Percentiles rank a stretch among this genome's conserved stretches.
Conservation (phyloP, 2,329 filamentous ascomycete genomes). For the Geosmithia flava region DNA sequence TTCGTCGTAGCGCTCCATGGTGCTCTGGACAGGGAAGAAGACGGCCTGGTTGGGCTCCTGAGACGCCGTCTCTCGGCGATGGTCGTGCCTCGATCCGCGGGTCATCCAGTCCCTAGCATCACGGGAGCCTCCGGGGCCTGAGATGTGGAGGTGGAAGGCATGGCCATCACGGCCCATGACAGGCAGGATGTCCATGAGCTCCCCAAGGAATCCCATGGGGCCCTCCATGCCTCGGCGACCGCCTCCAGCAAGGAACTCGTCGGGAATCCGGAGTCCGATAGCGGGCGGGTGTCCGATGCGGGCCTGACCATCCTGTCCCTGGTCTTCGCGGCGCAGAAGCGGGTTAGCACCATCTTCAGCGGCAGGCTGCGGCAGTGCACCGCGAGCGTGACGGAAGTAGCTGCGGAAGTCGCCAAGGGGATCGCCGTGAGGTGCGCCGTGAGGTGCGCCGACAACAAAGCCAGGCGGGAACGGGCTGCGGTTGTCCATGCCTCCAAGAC, state of each 20-base stretch:
- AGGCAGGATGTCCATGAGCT: slow-evolving; percentile 42
- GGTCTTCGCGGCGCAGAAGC: slow-evolving; percentile 55
- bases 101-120: slow-evolving; percentile 35
- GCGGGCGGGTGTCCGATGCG: slow-evolving; percentile 35
- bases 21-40: slow-evolving; percentile 59
- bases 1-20: slow-evolving; percentile 72
- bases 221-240: slow-evolving; percentile 27
- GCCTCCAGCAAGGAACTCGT: slow-evolving; percentile 27
- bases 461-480: slow-evolving; percentile 48
- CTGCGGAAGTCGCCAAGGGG: slow-evolving; percentile 37
- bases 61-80: slow-evolving; percentile 30
- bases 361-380: slow-evolving; percentile 38
- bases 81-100: slow-evolving; percentile 3
- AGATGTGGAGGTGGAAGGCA: slow-evolving; percentile 48
- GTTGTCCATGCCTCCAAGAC: slow-evolving; percentile 21
- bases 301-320: slow-evolving; percentile 30
- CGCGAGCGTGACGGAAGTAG: slow-evolving; percentile 38
- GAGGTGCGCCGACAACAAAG: slow-evolving; percentile 37
- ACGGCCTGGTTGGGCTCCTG: slow-evolving; percentile 63
- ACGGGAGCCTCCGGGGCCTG: slow-evolving; percentile 30
- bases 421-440: slow-evolving; percentile 37
- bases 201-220: slow-evolving; percentile 42
- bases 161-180: slow-evolving; percentile 31
- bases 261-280: slow-evolving; percentile 39
- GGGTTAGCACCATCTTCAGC: slow-evolving; percentile 80